These are phyloP conservation scores for Russula lepida DNA, from an alignment of 768 basidiomycete species.

Conservation along the genomic window DNA sequence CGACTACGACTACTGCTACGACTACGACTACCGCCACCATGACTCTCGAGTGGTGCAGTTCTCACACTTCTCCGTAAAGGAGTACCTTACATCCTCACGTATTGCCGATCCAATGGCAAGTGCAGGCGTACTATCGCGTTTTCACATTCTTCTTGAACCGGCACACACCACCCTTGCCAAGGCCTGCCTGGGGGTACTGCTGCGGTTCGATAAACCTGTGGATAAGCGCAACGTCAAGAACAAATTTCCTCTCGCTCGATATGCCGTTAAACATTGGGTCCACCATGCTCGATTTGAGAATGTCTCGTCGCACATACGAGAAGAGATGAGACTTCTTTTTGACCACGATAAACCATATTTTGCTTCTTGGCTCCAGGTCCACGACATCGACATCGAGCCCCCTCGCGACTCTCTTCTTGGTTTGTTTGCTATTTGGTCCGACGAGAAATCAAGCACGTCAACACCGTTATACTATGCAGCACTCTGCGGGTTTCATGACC, in stretches of 20 bases:
- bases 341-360: not conserved
- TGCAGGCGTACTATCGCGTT: not conserved
- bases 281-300: not conserved
- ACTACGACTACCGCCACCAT: too few species aligned
- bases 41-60: not conserved
- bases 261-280: not conserved
- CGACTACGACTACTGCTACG: too few species aligned
- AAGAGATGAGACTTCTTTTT: not conserved
- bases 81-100: not conserved
- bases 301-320: not conserved
- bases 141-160: not conserved
- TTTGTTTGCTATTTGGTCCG: accelerated
- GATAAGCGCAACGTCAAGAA: not conserved
- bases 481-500: not conserved
- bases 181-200: not conserved
- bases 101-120: not conserved
- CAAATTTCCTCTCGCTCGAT: not conserved
- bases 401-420: accelerated
- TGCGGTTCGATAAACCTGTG: not conserved
- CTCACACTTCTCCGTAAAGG: constrained; percentile 1
- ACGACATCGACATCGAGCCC: not conserved
- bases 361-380: not conserved
- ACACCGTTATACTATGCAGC: not conserved
- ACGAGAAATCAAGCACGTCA: not conserved
- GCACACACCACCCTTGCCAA: not conserved